These are phyloP conservation scores for Fagus sylvatica DNA, from an alignment of 306 rosid genomes.

Conservation along the genomic window DNA sequence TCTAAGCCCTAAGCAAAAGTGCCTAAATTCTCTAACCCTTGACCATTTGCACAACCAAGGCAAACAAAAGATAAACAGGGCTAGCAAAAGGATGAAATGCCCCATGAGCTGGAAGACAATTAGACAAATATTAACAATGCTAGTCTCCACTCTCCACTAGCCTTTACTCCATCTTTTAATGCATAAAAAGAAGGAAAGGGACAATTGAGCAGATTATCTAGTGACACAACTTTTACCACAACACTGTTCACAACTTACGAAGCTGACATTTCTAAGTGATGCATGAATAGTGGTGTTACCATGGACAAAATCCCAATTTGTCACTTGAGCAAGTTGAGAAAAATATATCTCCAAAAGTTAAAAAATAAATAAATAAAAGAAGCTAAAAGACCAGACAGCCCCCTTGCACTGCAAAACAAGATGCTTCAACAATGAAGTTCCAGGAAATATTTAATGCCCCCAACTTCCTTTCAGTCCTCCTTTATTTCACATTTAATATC, in stretches of 20 bases:
- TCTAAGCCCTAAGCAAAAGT: slow-evolving; percentile 8
- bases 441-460: neutral
- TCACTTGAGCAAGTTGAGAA: too few species aligned
- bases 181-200: neutral
- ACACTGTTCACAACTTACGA: too few species aligned
- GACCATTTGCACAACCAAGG: slow-evolving; percentile 25
- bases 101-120: slow-evolving; percentile 13
- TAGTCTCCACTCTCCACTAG: neutral
- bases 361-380: too few species aligned
- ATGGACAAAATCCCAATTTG: too few species aligned
- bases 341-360: neutral
- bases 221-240: too few species aligned
- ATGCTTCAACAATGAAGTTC: neutral
- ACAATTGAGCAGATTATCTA: neutral
- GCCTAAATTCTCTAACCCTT: slow-evolving; percentile 7
- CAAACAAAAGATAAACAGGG: neutral
- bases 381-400: neutral
- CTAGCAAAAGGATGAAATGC: neutral
- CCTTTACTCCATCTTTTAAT: neutral
- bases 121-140: neutral
- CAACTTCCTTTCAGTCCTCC: neutral
- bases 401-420: neutral
- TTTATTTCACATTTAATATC: slow-evolving; percentile 4
- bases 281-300: too few species aligned
- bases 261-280: too few species aligned